Base-by-base conservation (phyloP, 1,284 basidiomycete species). In the Naganishia cerealis region DNA sequence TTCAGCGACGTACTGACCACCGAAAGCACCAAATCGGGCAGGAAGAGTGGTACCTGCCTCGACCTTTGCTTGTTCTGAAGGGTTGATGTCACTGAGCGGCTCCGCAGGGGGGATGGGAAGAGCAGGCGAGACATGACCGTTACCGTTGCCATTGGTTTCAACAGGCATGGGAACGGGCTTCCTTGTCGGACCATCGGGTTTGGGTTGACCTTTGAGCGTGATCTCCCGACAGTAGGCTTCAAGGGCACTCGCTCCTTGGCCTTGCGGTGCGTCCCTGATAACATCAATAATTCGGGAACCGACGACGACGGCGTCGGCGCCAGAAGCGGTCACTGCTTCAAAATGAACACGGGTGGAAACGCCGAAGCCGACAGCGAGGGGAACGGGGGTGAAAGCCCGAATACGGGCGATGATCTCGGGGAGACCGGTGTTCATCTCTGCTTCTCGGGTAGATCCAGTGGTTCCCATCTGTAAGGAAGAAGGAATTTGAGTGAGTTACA, bases 1-100 rank as follows among this genome's bases (percentile, higher is more conserved):
- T 81, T 99, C 96, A 1, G 96, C 92, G 5, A 98, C 94, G 80
- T 94, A 99, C 75, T 97, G 94, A 1, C 96, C 96, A 42, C 96
- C 96, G 76, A 96, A 99, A 70, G 92, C 84, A 62, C 96, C 96
- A 74, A 99, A 99, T 57, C 94, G 86, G 8, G 87, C 84, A 5
- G 94, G 92, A 0, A 95, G 82, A 16, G 85, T 82, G 57, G 81
- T 82, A 16, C 72, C 72, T 13, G 77, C 67, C 54, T 76, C 72
- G 26, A 58, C 62, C 33, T 59, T 56, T 12, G 53, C 52, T 18
- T 48, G 29, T 43, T 61, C 39, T 24, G 55, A 43, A 12, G 63
- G 66, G 18, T 61, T 67, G 77, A 80, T 69, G 73, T 76, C 56
- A 58, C 69, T 74, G 24, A 73, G 66, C 8, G 72, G 72, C 33